Evolutionary conservation across 805 yeast genomes (phyloP).

Genomic region (Danielozyma ontarioensis): DNA sequence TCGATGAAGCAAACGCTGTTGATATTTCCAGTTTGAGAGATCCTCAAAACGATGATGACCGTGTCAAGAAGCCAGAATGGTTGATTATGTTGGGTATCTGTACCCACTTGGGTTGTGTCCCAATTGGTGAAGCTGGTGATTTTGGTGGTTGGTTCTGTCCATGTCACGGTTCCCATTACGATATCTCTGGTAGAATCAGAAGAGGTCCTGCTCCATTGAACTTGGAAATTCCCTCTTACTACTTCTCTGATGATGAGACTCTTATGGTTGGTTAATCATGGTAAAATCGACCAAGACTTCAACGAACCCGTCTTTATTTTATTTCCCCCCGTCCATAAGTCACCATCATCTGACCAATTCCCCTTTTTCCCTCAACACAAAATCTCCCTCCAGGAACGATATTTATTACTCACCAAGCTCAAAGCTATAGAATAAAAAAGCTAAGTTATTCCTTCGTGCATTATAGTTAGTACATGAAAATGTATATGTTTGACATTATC

Average conservation of each 20-base stretch:
- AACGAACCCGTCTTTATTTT: no score
- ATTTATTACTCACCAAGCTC: no score
- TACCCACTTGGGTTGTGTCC: slow-evolving; percentile 99
- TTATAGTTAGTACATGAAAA: no score
- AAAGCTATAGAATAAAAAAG: no score
- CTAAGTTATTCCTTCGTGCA: no score
- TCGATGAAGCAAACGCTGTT: slow-evolving; percentile 86
- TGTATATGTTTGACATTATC: no score
- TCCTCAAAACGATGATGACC: slow-evolving; percentile 88
- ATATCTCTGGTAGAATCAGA: slow-evolving; percentile 99
- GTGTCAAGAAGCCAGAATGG: slow-evolving; percentile 98
- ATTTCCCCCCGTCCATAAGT: no score
- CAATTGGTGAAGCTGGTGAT: slow-evolving; percentile 99
- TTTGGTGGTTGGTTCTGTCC: slow-evolving; percentile 99
- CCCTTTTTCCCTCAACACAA: no score
- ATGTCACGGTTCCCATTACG: slow-evolving; percentile 99
- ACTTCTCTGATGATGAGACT: slow-evolving; percentile 70
- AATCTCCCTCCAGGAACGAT: no score
- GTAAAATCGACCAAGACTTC: no score
- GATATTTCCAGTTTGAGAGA: slow-evolving; percentile 80
- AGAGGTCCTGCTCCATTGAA: slow-evolving; percentile 99
- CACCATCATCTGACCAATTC: no score
- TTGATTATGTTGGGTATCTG: slow-evolving; percentile 98
- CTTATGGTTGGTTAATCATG: slow-evolving; percentile 89
- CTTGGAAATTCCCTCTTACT: slow-evolving; percentile 93